A percentile compares a stretch with the other conserved stretches of the same genome.
phyloP scores from a whole-genome alignment of 148 eudicot species.

The Nepenthes gracilis region DNA sequence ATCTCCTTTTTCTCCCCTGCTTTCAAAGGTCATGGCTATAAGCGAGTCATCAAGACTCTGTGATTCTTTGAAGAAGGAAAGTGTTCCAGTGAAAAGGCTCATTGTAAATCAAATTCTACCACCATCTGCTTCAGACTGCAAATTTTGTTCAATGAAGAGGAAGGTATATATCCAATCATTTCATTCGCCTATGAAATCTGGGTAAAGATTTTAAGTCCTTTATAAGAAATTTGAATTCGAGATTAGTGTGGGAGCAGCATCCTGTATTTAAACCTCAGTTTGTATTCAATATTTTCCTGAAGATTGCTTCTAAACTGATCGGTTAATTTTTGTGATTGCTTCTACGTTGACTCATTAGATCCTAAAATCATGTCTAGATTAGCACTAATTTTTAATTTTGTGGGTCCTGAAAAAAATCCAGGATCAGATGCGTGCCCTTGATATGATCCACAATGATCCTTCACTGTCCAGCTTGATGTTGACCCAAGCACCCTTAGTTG shows the following conservation, averaged over 20 bases:
- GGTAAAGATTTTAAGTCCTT: neutral
- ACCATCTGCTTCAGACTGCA: constrained; percentile 91
- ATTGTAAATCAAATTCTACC: constrained; percentile 92
- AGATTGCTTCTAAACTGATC: no score
- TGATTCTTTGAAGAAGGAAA: constrained; percentile 82
- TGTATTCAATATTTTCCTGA: no score
- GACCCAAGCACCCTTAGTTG: constrained; percentile 88
- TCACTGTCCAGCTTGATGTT: constrained; percentile 67
- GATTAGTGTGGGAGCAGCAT: no score
- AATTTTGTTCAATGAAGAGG: constrained; percentile 88
- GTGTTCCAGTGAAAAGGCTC: constrained; percentile 85
- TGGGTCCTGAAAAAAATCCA: constrained; percentile 15
- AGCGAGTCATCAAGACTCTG: constrained; percentile 87
- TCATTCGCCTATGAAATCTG: neutral
- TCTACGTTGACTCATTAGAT: no score
- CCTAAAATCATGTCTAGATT: no score
- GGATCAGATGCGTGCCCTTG: constrained; percentile 90
- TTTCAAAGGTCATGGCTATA: constrained; percentile 78
- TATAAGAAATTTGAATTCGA: constrained; percentile 1
- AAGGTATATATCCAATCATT: constrained; percentile 38
- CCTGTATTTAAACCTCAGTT: no score
- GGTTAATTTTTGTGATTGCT: no score
- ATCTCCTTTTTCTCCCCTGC: neutral
- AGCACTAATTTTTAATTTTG: neutral
- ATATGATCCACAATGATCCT: constrained; percentile 51